A percentile compares a stretch with the other conserved stretches of the same genome.
Evolutionary conservation across 768 basidiomycete species (phyloP).

Genomic region (Leccinum boreale): DNA sequence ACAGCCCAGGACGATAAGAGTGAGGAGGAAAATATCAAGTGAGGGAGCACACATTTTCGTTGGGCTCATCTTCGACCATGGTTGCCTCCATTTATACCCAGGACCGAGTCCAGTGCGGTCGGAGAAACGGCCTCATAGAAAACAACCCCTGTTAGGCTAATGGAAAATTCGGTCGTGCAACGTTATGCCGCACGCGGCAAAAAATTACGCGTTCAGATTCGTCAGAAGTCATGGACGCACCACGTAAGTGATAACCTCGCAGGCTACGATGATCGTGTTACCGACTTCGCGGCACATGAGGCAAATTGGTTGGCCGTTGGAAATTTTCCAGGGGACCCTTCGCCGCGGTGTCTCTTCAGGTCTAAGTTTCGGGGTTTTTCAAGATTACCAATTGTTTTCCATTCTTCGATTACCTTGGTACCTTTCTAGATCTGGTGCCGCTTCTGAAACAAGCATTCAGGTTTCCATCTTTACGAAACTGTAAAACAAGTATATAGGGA

Average conservation of each 20-base stretch:
- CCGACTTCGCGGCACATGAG: conserved; percentile 12
- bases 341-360: conserved; percentile 28
- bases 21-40: conserved; percentile 7
- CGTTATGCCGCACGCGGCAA: conserved; percentile 9
- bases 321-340: conserved; percentile 13
- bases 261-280: conserved; percentile 17
- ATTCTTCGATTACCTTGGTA: conserved; percentile 18
- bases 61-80: background rate
- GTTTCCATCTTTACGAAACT: conserved; percentile 6
- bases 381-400: conserved; percentile 16
- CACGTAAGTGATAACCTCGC: conserved; percentile 25
- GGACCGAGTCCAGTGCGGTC: background rate
- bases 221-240: conserved; percentile 10
- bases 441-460: conserved; percentile 13
- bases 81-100: conserved; percentile 16
- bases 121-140: conserved; percentile 3
- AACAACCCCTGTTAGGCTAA: conserved; percentile 11
- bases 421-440: conserved; percentile 1
- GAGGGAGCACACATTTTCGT: conserved; percentile 10
- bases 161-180: background rate
- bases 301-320: conserved; percentile 4
- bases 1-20: conserved; percentile 10
- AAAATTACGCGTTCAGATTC: conserved; percentile 12
- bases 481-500: conserved; percentile 5
- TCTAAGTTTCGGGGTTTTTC: conserved; percentile 10